phyloP scores from a whole-genome alignment of 2,329 filamentous ascomycete species.

The Penicillium paneum region DNA sequence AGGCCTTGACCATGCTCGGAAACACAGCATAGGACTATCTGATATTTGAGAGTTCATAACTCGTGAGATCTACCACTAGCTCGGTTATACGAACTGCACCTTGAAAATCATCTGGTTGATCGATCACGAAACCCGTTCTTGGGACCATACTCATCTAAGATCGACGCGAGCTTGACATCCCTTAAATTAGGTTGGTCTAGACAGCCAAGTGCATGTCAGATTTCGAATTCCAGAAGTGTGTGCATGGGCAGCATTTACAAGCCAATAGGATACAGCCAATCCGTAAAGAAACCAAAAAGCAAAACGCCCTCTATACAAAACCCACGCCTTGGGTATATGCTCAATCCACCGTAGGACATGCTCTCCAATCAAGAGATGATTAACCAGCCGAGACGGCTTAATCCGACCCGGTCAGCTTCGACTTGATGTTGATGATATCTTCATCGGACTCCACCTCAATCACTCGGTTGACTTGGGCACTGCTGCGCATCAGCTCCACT shows the following conservation, averaged over 20 bases:
- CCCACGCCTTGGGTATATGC: slow-evolving; percentile 3
- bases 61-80: slow-evolving; percentile 7
- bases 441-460: slow-evolving; percentile 79
- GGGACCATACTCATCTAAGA: not conserved
- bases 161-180: slow-evolving; percentile 1
- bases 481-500: slow-evolving; percentile 92
- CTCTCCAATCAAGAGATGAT: not conserved
- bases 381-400: slow-evolving; percentile 8
- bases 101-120: not conserved
- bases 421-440: slow-evolving; percentile 77
- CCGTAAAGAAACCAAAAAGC: not conserved
- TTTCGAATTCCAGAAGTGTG: not conserved
- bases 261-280: slow-evolving; percentile 3
- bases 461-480: slow-evolving; percentile 81
- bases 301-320: slow-evolving; percentile 4
- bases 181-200: not conserved
- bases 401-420: slow-evolving; percentile 50
- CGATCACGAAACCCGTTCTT: slow-evolving; percentile 1
- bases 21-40: not conserved
- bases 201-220: not conserved
- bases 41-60: not conserved
- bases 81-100: not conserved
- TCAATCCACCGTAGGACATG: not conserved
- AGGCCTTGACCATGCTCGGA: not conserved
- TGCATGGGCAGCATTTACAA: not conserved